These are phyloP conservation scores for Salvia sclarea DNA, from an alignment of 305 asterid genomes.

Conservation along the genomic window DNA sequence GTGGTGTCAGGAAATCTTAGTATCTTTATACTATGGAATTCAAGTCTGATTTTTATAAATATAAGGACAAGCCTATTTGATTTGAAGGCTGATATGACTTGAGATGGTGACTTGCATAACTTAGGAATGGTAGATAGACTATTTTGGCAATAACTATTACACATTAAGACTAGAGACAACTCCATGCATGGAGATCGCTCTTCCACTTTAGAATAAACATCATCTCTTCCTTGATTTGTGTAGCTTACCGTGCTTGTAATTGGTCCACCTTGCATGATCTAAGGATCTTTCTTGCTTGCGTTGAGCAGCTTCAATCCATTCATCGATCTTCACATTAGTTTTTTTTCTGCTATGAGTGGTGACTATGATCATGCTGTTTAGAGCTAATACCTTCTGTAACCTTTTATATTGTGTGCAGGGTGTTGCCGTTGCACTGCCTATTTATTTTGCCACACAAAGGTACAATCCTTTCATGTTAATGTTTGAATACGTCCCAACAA, in stretches of 20 bases:
- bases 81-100: not conserved
- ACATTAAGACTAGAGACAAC: not conserved
- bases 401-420: slow-evolving; percentile 56
- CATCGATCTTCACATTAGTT: not conserved
- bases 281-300: not conserved
- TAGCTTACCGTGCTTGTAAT: slow-evolving; percentile 1
- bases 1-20: not conserved
- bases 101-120: not conserved
- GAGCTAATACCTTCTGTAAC: slow-evolving; percentile 1
- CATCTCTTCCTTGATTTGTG: not conserved
- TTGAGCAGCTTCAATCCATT: not conserved
- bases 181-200: not conserved
- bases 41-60: not conserved
- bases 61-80: not conserved
- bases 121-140: not conserved
- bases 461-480: slow-evolving; percentile 30
- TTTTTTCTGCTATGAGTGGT: not conserved
- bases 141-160: not conserved
- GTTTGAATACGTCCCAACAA: slow-evolving; percentile 9
- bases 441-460: slow-evolving; percentile 97
- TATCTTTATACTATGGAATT: not conserved
- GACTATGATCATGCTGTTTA: not conserved
- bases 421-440: slow-evolving; percentile 96
- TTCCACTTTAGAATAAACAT: not conserved
- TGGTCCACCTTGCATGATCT: not conserved